phyloP scores from a whole-genome alignment of 371 early-diverging fungal species.

The Mortierella sp. region DNA sequence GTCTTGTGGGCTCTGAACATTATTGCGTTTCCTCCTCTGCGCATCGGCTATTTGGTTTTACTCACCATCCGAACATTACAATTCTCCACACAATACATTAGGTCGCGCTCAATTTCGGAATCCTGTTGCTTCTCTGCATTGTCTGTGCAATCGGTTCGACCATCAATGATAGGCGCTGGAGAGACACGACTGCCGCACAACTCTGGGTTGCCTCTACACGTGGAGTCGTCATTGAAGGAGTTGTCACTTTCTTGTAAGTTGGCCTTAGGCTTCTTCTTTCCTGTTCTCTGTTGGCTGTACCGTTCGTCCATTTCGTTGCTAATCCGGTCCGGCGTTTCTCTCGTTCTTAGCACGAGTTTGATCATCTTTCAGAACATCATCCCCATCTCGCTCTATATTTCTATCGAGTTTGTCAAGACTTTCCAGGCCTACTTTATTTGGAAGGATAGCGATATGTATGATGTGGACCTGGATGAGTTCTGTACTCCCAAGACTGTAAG shows the following conservation, averaged over 20 bases:
- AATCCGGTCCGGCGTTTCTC: background rate
- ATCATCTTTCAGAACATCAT: slow-evolving; percentile 96
- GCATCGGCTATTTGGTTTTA: no score
- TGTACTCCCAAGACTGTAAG: slow-evolving; percentile 79
- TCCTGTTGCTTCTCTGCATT: slow-evolving; percentile 77
- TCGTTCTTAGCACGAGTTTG: slow-evolving; percentile 69
- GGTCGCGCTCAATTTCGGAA: slow-evolving; percentile 81
- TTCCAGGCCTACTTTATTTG: slow-evolving; percentile 89
- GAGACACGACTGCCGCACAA: slow-evolving; percentile 39
- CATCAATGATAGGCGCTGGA: slow-evolving; percentile 56
- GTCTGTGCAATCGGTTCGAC: slow-evolving; percentile 77
- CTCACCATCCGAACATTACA: background rate
- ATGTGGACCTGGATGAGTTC: slow-evolving; percentile 70
- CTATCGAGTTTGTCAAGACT: slow-evolving; percentile 88
- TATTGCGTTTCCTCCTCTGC: slow-evolving; percentile 2
- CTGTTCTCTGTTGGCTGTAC: background rate
- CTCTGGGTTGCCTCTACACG: slow-evolving; percentile 53
- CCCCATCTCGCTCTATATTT: slow-evolving; percentile 97
- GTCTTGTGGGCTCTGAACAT: background rate
- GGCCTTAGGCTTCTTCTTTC: background rate
- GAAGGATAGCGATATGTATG: slow-evolving; percentile 87
- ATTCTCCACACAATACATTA: no score
- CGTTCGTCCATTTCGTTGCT: background rate
- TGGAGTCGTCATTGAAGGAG: slow-evolving; percentile 57
- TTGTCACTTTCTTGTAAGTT: slow-evolving; percentile 70